Evolutionary conservation across 805 yeast genomes (phyloP).

Genomic region (Monosporozyma aquatica): DNA sequence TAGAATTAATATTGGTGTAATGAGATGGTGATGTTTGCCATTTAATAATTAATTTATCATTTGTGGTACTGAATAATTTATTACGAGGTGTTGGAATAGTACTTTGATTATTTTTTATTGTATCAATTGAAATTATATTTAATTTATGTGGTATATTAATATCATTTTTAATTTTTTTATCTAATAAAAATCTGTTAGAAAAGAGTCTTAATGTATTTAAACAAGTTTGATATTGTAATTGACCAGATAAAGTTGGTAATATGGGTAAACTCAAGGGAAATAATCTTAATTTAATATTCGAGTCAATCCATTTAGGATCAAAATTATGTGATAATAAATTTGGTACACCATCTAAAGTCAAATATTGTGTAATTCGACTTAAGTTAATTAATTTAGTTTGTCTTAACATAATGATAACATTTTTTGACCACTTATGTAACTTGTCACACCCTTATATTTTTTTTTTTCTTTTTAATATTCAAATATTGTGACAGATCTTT

Average conservation of each 20-base stretch:
- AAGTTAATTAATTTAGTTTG: background rate
- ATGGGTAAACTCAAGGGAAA: conserved; percentile 45
- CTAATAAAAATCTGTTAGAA: conserved; percentile 46
- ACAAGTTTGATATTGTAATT: conserved; percentile 45
- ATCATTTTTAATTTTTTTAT: conserved; percentile 31
- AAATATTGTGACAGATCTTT: no score
- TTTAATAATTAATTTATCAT: conserved; percentile 21
- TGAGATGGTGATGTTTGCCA: conserved; percentile 20
- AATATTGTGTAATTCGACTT: conserved; percentile 21
- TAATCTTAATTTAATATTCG: conserved; percentile 42
- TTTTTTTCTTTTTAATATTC: no score
- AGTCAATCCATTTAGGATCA: conserved; percentile 37
- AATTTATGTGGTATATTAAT: background rate
- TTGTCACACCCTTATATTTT: no score
- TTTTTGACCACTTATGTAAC: background rate
- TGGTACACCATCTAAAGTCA: conserved; percentile 42
- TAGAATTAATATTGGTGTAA: background rate
- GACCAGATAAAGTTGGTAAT: conserved; percentile 50
- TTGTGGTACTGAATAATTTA: conserved; percentile 5
- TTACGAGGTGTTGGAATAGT: background rate
- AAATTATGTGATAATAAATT: conserved; percentile 38
- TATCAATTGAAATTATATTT: background rate
- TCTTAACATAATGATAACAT: background rate
- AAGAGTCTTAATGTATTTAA: conserved; percentile 48
- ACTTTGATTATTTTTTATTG: background rate